These are phyloP conservation scores for Rhexocercosporidium sp. DNA, from an alignment of 2,329 filamentous ascomycete species.

Conservation along the genomic window DNA sequence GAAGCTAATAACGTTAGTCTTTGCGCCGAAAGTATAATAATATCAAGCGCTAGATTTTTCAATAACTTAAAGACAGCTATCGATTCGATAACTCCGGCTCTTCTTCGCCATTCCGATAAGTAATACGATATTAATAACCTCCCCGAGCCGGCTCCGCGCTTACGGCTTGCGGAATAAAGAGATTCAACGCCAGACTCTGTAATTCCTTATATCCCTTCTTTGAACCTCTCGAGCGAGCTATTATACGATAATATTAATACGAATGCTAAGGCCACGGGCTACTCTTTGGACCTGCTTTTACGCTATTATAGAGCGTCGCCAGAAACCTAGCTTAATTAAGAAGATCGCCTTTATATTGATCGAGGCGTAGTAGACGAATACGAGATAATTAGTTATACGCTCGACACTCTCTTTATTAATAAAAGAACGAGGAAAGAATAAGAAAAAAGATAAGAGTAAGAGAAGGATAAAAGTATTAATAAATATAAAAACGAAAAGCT, in stretches of 20 bases:
- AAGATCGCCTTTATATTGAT: no score
- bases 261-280: no score
- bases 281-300: no score
- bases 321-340: no score
- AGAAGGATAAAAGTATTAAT: conserved; percentile 17
- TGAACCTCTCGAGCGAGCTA: no score
- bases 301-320: no score
- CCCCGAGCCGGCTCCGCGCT: conserved; percentile 24
- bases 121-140: conserved; percentile 34
- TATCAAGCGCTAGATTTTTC: conserved; percentile 11
- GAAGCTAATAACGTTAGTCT: conserved; percentile 7
- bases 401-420: conserved; percentile 22
- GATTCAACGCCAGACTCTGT: no score
- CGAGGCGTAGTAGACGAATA: conserved; percentile 27
- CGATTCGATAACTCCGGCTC: conserved; percentile 28
- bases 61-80: conserved; percentile 24
- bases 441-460: conserved; percentile 19
- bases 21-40: conserved; percentile 22
- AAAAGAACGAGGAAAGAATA: conserved; percentile 16
- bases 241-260: no score
- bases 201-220: no score
- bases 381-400: conserved; percentile 19
- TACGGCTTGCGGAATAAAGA: conserved; percentile 21
- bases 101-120: conserved; percentile 24
- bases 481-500: conserved; percentile 5